phyloP scores from a whole-genome alignment of 1,284 basidiomycete genomes.

The Meripilus lineatus region DNA sequence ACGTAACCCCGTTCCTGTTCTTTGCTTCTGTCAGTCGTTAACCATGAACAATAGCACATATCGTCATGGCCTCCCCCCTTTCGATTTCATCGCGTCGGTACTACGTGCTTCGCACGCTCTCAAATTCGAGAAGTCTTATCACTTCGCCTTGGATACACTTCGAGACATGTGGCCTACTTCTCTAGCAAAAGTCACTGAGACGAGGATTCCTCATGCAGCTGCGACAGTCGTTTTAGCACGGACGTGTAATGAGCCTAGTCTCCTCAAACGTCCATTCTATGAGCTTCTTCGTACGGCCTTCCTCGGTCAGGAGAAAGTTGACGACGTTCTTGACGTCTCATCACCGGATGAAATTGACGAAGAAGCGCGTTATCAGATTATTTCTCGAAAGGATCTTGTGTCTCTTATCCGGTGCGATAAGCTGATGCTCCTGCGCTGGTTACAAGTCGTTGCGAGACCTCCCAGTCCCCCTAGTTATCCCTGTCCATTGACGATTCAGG shows the following conservation, averaged over 20 bases:
- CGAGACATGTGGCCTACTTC: slow-evolving; percentile 26
- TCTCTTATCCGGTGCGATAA: slow-evolving; percentile 20
- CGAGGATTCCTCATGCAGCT: slow-evolving; percentile 20
- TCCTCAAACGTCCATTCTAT: slow-evolving; percentile 34
- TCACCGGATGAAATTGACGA: slow-evolving; percentile 3
- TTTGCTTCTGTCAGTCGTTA: neutral
- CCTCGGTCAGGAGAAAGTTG: slow-evolving; percentile 21
- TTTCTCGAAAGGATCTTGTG: slow-evolving; percentile 17
- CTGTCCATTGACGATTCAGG: slow-evolving; percentile 12
- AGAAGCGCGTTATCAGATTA: slow-evolving; percentile 10
- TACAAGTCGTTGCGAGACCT: slow-evolving; percentile 15
- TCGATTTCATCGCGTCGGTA: slow-evolving; percentile 23
- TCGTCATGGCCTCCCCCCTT: slow-evolving; percentile 20
- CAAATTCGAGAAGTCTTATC: slow-evolving; percentile 17
- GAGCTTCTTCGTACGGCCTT: slow-evolving; percentile 27
- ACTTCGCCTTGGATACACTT: slow-evolving; percentile 24
- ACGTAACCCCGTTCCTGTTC: slow-evolving; percentile 11
- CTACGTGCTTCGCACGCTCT: slow-evolving; percentile 27
- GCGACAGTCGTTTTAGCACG: slow-evolving; percentile 28
- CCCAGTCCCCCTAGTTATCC: slow-evolving; percentile 16
- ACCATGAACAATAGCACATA: slow-evolving; percentile 12
- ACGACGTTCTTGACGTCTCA: too few relatives aligned
- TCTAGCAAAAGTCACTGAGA: slow-evolving; percentile 15
- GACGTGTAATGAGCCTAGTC: slow-evolving; percentile 21
- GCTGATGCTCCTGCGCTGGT: slow-evolving; percentile 20